Base-by-base conservation (phyloP, 2,329 filamentous ascomycete genomes). In the Chalaropsis ovoidea region DNA sequence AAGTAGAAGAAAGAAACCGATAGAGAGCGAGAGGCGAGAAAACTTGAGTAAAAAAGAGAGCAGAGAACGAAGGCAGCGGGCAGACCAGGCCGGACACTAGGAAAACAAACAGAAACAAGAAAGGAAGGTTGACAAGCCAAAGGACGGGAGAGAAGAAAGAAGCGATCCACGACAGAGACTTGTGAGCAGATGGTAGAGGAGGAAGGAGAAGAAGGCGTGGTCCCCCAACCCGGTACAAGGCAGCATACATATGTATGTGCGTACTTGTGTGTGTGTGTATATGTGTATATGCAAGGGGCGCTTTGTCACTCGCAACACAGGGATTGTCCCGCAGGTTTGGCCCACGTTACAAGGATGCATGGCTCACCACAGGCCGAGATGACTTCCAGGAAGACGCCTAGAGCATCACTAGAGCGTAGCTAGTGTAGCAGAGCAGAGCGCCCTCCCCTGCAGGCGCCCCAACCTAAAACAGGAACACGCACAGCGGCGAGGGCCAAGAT, bases 61-160 rank as follows among this genome's bases (percentile, higher is more conserved):
- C 13, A 62, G 58, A 42, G 19, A 61, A 61, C 19, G 39, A n/a
- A 61, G 31, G 58, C 27, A 60, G 60, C 41, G 27, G 54, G 54
- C 27, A 58, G 54, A 58, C 54, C 54, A 58, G 54, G 54, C 54
- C 54, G n/a, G 54, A 58, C 8, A 58, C 22, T 56, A 41, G 22
- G n/a, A 42, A 62, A 31, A 62, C 17, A 19, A 49, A 49, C 11
- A 47, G 27, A 47, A 49, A 62, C 42, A 22, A 49, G 10, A 49
- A 35, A 49, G 5, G 45, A 35, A 47, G 45, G 42, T 39, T 31
- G 43, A 52, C 10, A 45, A 63, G 27, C 27, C n/a, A 39, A 39
- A 63, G 17, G 22, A 22, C 24, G 15, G 22, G 41, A 47, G 24
- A 42, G 35, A 43, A 62, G 42, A 43, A 62, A 47, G 60, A 62